Conservation (phyloP, 208 protist genomes). For the Trypanosoma theileri region DNA sequence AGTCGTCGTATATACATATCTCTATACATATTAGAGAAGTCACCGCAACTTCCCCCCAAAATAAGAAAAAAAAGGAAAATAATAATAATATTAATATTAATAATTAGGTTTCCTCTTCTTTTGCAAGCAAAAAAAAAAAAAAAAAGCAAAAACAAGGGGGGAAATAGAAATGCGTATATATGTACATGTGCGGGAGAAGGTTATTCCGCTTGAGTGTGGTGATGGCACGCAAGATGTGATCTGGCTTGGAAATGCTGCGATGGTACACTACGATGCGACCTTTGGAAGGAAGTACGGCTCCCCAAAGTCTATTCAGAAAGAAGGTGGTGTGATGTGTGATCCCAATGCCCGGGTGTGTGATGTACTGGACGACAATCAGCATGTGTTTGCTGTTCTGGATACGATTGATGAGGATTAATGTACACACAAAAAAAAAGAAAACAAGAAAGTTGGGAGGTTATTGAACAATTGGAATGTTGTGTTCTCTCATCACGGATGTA, state of each 20-base stretch:
- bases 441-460: neutral
- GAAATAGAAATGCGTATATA: conserved; percentile 61
- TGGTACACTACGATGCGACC: conserved; percentile 86
- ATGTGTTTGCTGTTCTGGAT: conserved; percentile 80
- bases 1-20: no score
- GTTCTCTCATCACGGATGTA: no score
- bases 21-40: no score
- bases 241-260: conserved; percentile 86
- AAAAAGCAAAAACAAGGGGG: conserved; percentile 1
- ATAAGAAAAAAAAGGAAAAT: neutral
- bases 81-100: no score
- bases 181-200: conserved; percentile 84
- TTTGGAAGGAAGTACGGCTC: conserved; percentile 70
- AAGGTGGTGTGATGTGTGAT: conserved; percentile 81
- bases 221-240: conserved; percentile 80
- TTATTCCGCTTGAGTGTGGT: conserved; percentile 81
- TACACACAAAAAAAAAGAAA: neutral
- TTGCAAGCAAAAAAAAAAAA: no score
- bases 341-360: conserved; percentile 66
- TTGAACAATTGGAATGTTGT: no score
- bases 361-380: conserved; percentile 77
- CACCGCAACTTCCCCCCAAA: no score
- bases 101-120: no score
- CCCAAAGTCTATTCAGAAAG: conserved; percentile 71
- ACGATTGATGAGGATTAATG: conserved; percentile 14